Evolutionary conservation across 441 rosid species (phyloP), one percentile per base, ranked within the genome.

Genomic region (Dalechampia spathulata): DNA sequence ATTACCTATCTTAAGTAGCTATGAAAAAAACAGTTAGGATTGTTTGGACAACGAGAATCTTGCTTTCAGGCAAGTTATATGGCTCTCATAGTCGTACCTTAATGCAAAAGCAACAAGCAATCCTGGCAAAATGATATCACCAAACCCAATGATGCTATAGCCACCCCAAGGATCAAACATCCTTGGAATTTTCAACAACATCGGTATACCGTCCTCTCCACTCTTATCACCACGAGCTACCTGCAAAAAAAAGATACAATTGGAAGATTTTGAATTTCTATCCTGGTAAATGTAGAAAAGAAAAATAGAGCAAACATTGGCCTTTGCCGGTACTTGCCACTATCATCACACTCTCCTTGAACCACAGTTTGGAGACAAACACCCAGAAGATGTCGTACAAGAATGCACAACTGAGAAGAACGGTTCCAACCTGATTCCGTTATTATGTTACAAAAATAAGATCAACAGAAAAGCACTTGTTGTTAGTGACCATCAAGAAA

Each of bases 331-430:
- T 65, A 72, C 88, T 75, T 73, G 87, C 97, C 76, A 83, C 97
- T 68, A 90, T 90, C 97, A 90, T 90, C 66, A 90, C 97, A 52
- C 97, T 90, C 76, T 87, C 96, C 38, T 85, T 78, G 80, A 90
- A 90, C 83, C 79, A 72, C 75, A 73, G 60, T 64, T 83, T 87
- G 49, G 96, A 90, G 64, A 81, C 76, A 59, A 90, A 87, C 52
- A 90, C 97, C 97, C 97, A 90, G 75, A 90, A 90, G 75, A 87
- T 87, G 76, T 90, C 97, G 52, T 90, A 87, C 75, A 87, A 62
- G 73, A 90, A 87, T 61, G 97, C 91, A 69, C 96, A 90, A 61
- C 97, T 72, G 52, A 90, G 91, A 49, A 90, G 96, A 59, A 87
- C 89, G 52, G 91, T 85, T 65, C 96, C 97, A 5, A 90, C 96